Evolutionary conservation across 768 basidiomycete genomes (phyloP).

Genomic region (Mycena amicta): DNA sequence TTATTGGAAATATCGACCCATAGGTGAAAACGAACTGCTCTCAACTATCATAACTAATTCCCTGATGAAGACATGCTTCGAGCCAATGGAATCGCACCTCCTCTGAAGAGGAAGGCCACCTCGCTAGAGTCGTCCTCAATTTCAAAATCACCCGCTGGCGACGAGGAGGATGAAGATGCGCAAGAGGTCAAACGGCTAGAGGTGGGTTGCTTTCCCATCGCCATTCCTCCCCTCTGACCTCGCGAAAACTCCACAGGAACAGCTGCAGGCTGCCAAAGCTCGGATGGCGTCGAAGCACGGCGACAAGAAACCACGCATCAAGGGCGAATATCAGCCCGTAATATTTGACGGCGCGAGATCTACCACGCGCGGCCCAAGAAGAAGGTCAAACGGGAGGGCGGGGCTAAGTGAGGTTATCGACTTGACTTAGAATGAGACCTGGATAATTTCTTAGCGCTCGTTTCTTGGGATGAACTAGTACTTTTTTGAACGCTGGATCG

Average conservation of each 20-base stretch:
- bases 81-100: neutral
- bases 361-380: neutral
- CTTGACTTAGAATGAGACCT: neutral
- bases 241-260: neutral
- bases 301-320: neutral
- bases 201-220: neutral
- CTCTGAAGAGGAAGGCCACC: neutral
- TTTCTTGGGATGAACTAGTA: too few relatives aligned
- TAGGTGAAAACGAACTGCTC: too few relatives aligned
- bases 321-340: neutral
- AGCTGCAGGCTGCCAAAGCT: neutral
- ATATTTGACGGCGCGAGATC: neutral
- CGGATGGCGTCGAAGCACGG: neutral
- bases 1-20: neutral
- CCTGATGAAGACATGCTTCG: neutral
- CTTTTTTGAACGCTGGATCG: too few relatives aligned
- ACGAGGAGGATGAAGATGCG: neutral
- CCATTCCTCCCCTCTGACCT: neutral
- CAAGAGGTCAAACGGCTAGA: neutral
- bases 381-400: neutral
- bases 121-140: too few relatives aligned
- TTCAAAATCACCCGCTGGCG: too few relatives aligned
- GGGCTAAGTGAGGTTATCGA: neutral
- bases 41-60: too few relatives aligned
- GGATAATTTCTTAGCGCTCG: too few relatives aligned